Percentiles rank a stretch among this genome's conserved stretches.
These are phyloP conservation scores for Bretziella fagacearum DNA, from an alignment of 2,329 filamentous ascomycete genomes.

Conservation along the genomic window DNA sequence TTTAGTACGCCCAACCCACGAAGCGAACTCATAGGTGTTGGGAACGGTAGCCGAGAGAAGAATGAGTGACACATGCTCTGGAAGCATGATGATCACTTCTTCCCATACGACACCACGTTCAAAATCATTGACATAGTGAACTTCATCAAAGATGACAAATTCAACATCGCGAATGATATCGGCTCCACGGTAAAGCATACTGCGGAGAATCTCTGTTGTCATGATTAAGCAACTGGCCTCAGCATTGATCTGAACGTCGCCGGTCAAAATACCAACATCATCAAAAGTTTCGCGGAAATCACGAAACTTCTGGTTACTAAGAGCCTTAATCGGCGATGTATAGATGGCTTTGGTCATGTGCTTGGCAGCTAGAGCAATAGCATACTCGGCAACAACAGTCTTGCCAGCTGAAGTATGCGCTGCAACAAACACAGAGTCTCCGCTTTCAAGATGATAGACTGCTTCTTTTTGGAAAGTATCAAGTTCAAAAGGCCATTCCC, in stretches of 20 bases:
- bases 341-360: constrained; percentile 99
- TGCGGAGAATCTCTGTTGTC: constrained; percentile 95
- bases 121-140: constrained; percentile 94
- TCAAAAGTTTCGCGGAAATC: constrained; percentile 85
- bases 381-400: constrained; percentile 95
- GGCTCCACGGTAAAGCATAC: constrained; percentile 93
- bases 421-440: constrained; percentile 94
- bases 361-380: constrained; percentile 86
- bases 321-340: constrained; percentile 92
- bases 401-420: constrained; percentile 96
- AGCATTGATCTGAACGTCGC: constrained; percentile 93
- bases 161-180: constrained; percentile 95
- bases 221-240: constrained; percentile 98
- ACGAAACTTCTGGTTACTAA: constrained; percentile 97
- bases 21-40: constrained; percentile 94
- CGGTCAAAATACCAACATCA: constrained; percentile 90
- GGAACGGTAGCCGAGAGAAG: constrained; percentile 90
- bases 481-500: constrained; percentile 90
- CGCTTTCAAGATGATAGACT: constrained; percentile 89
- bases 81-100: constrained; percentile 98
- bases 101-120: constrained; percentile 98
- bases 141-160: constrained; percentile 97
- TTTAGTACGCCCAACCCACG: constrained; percentile 94
- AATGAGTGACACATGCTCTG: constrained; percentile 90
- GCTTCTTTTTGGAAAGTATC: constrained; percentile 98